Evolutionary conservation across 495 filamentous ascomycete genomes (phyloP).

Genomic region (Delitschia confertaspora): DNA sequence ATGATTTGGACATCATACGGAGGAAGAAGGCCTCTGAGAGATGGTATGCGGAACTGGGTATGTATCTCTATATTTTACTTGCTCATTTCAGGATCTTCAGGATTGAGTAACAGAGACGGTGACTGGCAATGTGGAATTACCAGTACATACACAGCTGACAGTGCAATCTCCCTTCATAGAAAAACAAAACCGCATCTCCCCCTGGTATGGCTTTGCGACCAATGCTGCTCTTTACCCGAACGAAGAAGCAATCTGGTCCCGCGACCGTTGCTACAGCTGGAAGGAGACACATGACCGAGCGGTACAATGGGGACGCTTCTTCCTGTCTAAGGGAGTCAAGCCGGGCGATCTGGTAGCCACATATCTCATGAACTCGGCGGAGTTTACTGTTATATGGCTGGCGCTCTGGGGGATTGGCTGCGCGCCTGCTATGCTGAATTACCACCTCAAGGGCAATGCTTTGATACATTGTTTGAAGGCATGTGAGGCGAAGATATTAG

Average conservation of each 20-base stretch:
- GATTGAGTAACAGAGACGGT: too few species aligned
- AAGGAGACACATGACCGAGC: slow-evolving; percentile 44
- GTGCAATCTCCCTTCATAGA: slow-evolving; percentile 1
- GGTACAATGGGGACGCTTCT: slow-evolving; percentile 57
- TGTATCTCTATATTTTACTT: slow-evolving; percentile 8
- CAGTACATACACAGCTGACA: too few species aligned
- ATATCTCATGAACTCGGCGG: slow-evolving; percentile 57
- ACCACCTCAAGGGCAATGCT: slow-evolving; percentile 54
- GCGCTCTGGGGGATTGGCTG: slow-evolving; percentile 54
- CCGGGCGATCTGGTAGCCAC: slow-evolving; percentile 58
- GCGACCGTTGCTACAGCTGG: slow-evolving; percentile 53
- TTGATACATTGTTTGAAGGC: slow-evolving; percentile 60
- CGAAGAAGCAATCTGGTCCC: slow-evolving; percentile 55
- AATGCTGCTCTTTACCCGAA: slow-evolving; percentile 39
- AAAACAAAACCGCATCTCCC: slow-evolving; percentile 49
- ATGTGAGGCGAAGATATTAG: slow-evolving; percentile 46
- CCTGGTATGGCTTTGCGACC: slow-evolving; percentile 56
- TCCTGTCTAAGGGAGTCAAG: slow-evolving; percentile 49
- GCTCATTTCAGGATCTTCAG: background rate
- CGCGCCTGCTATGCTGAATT: slow-evolving; percentile 63
- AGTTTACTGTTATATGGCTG: slow-evolving; percentile 58
- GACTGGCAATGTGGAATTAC: too few species aligned
- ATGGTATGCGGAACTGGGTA: slow-evolving; percentile 34
- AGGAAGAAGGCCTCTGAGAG: slow-evolving; percentile 31
- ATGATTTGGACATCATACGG: slow-evolving; percentile 45